Percentiles rank a stretch among this genome's conserved stretches.
phyloP scores from a whole-genome alignment of 306 rosid genomes.

The Vigna unguiculata region DNA sequence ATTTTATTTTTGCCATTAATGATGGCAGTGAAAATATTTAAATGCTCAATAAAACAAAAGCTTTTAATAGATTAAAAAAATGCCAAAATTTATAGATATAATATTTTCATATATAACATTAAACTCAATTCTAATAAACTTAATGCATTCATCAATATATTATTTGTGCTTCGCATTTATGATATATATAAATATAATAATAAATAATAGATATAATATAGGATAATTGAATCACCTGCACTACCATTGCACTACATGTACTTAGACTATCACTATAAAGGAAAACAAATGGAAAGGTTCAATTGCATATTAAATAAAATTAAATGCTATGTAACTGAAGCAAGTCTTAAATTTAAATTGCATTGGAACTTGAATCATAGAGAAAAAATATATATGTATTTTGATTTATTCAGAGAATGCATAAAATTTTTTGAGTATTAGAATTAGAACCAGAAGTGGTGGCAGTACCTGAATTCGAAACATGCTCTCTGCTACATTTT shows the following conservation, averaged over 20 bases:
- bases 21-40: too few relatives aligned
- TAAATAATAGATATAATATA: not conserved
- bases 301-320: not conserved
- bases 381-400: too few relatives aligned
- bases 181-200: too few relatives aligned
- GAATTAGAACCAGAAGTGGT: not conserved
- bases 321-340: not conserved
- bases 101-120: too few relatives aligned
- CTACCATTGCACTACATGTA: not conserved
- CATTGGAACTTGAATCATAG: not conserved
- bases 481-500: constrained; percentile 41
- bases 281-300: not conserved
- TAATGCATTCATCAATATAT: too few relatives aligned
- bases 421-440: not conserved
- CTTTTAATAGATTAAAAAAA: too few relatives aligned
- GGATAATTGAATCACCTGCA: not conserved
- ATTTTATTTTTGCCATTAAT: too few relatives aligned
- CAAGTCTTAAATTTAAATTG: not conserved
- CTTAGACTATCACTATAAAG: not conserved
- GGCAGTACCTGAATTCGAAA: not conserved
- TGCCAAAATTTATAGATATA: too few relatives aligned
- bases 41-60: too few relatives aligned
- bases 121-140: too few relatives aligned
- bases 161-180: too few relatives aligned
- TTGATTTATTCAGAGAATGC: too few relatives aligned